These are phyloP conservation scores for Neonectria faginata DNA, from an alignment of 2,329 filamentous ascomycete genomes.

Conservation along the genomic window DNA sequence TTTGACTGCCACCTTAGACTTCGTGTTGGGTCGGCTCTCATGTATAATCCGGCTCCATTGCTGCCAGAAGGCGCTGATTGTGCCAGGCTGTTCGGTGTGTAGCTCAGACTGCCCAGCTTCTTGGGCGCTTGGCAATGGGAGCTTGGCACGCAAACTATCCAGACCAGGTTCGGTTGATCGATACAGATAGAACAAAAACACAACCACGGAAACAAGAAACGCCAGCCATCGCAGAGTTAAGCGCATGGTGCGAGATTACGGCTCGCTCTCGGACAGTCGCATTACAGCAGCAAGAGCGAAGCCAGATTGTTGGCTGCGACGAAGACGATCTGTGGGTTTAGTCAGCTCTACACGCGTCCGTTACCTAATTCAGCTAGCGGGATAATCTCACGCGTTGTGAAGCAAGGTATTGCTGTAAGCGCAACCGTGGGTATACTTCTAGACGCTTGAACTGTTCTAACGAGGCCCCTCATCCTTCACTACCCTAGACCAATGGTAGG, in stretches of 20 bases:
- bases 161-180: neutral
- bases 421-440: no score
- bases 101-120: neutral
- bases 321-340: neutral
- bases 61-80: conserved; percentile 15
- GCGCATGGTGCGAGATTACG: conserved; percentile 23
- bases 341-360: conserved; percentile 1
- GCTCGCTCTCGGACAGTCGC: neutral
- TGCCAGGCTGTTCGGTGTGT: neutral
- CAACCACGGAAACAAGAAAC: neutral
- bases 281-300: neutral
- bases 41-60: conserved; percentile 19
- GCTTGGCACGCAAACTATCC: neutral
- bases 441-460: no score
- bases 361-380: conserved; percentile 1
- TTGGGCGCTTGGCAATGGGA: neutral
- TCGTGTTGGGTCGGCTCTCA: conserved; percentile 10
- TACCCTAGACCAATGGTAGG: no score
- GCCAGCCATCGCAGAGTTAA: conserved; percentile 27
- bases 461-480: no score
- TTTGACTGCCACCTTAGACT: neutral
- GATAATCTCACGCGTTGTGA: neutral
- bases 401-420: neutral
- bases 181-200: conserved; percentile 13
- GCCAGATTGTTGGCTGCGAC: neutral